phyloP scores from a whole-genome alignment of 208 protist genomes.

The Paratrypanosoma confusum region DNA sequence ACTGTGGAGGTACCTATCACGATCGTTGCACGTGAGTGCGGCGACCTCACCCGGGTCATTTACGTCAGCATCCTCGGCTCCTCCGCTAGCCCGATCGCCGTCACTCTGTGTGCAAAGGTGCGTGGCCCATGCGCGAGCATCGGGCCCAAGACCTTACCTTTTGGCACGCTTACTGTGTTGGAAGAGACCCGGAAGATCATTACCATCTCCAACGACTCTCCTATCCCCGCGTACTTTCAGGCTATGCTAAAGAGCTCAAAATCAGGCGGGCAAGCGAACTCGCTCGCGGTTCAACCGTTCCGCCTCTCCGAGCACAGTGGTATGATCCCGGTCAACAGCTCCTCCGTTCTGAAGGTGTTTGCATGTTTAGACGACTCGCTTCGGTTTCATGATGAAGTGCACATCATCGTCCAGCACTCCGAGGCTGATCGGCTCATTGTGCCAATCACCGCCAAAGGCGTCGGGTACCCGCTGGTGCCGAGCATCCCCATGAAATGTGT shows the following conservation, averaged over 20 bases:
- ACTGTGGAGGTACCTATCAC: conserved; percentile 58
- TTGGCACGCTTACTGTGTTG: conserved; percentile 65
- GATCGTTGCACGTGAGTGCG: conserved; percentile 63
- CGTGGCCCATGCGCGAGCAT: conserved; percentile 70
- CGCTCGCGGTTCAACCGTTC: too few species aligned
- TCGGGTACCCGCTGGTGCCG: conserved; percentile 84
- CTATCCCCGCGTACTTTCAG: conserved; percentile 58
- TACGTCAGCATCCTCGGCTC: conserved; percentile 69
- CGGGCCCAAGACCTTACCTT: conserved; percentile 37
- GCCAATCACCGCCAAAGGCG: conserved; percentile 66
- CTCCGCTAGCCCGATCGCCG: conserved; percentile 10
- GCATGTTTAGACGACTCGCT: conserved; percentile 85
- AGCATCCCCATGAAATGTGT: conserved; percentile 25
- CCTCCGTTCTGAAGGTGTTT: conserved; percentile 31
- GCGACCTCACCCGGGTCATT: conserved; percentile 67
- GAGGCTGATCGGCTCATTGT: conserved; percentile 30
- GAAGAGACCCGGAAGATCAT: conserved; percentile 22
- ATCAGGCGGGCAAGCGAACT: too few species aligned
- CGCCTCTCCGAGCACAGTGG: conserved; percentile 9
- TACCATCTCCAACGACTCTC: conserved; percentile 72
- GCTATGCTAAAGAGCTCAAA: too few species aligned
- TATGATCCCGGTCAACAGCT: conserved; percentile 54
- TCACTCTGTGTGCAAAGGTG: conserved; percentile 52
- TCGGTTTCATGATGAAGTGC: conserved; percentile 67
- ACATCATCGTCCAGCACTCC: conserved; percentile 42